Percentiles rank a stretch among this genome's conserved stretches.
Conservation (phyloP, 2,329 filamentous ascomycete species). For the Xylogone sp. region DNA sequence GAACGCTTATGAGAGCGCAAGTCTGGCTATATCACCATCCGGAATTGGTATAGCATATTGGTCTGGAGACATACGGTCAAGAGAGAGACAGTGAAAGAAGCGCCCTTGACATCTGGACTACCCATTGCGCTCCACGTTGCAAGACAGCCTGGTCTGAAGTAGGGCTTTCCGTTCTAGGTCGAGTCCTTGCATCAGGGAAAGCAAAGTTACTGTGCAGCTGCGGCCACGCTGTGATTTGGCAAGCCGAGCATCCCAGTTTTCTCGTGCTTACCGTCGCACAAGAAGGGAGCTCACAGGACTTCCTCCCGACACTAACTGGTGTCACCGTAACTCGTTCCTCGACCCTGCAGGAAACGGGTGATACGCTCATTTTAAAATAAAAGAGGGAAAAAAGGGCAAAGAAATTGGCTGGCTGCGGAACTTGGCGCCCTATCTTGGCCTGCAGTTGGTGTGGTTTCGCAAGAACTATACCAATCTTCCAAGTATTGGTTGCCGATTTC, state of each 20-base stretch:
- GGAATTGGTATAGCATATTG: no score
- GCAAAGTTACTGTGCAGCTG: no score
- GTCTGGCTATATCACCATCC: no score
- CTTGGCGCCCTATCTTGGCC: background rate
- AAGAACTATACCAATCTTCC: conserved; percentile 17
- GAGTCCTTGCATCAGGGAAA: background rate
- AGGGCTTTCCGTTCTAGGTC: background rate
- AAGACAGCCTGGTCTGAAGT: background rate
- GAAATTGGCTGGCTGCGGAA: background rate
- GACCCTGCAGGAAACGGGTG: background rate
- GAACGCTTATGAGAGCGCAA: no score
- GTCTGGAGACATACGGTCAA: no score
- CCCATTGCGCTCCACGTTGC: background rate
- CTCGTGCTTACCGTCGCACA: background rate
- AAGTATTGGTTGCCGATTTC: background rate
- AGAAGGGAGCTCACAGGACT: background rate
- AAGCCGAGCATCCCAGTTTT: background rate
- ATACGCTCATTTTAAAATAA: background rate
- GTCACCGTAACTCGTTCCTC: background rate
- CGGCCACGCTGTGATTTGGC: background rate
- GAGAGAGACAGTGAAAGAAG: no score
- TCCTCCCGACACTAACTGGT: background rate
- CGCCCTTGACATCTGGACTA: background rate
- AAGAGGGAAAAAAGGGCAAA: background rate
- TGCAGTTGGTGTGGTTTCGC: conserved; percentile 22